A percentile compares a stretch with the other conserved stretches of the same genome.
Evolutionary conservation across 495 filamentous ascomycete genomes (phyloP).

Genomic region (Xylaria telfairii): DNA sequence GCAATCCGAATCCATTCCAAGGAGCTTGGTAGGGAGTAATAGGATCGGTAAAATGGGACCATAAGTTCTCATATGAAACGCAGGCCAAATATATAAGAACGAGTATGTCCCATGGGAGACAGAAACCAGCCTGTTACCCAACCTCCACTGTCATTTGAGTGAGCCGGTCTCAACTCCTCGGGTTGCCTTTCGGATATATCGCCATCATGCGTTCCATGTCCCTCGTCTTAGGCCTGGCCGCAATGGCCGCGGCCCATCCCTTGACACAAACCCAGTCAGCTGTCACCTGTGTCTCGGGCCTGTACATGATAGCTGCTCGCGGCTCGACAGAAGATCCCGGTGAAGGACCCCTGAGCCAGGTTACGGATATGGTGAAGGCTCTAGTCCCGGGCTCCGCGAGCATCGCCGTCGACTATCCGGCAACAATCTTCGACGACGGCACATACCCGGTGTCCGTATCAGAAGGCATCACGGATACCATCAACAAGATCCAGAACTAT

Average conservation of each 20-base stretch:
- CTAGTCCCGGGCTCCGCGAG: conserved; percentile 21
- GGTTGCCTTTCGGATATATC: neutral
- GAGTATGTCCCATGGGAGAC: neutral
- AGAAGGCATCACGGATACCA: conserved; percentile 20
- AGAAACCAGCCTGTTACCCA: neutral
- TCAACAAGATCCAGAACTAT: conserved; percentile 15
- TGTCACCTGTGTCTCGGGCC: conserved; percentile 22
- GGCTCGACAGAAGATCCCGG: conserved; percentile 24
- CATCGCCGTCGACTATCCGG: conserved; percentile 29
- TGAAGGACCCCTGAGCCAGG: conserved; percentile 13
- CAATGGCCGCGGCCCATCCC: conserved; percentile 6
- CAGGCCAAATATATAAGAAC: neutral
- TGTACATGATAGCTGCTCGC: conserved; percentile 27
- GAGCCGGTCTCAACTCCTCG: neutral
- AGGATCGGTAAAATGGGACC: too few relatives aligned
- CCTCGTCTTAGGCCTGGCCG: conserved; percentile 14
- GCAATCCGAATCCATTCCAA: neutral
- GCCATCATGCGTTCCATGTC: conserved; percentile 2
- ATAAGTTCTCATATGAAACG: neutral
- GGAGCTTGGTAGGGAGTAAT: neutral
- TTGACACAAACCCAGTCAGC: neutral
- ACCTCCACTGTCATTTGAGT: neutral
- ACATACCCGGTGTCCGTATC: conserved; percentile 23
- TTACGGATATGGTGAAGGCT: conserved; percentile 15
- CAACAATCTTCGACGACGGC: conserved; percentile 17